Evolutionary conservation across 225 moss, liverwort and hornwort genomes (phyloP).

Genomic region (Bryoerythrophyllum caledonicum): DNA sequence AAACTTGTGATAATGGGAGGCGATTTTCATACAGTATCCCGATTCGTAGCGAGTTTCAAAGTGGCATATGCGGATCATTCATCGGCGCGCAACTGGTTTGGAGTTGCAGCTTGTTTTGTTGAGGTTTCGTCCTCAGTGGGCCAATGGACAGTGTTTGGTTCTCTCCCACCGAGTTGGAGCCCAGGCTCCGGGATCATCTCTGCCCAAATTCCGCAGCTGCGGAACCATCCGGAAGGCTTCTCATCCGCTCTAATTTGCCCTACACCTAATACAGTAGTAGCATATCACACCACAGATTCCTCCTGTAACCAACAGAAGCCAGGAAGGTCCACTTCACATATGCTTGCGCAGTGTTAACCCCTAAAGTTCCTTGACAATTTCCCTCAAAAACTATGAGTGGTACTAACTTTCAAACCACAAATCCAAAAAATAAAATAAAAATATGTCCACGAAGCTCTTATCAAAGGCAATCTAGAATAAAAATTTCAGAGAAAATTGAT

Average conservation of each 20-base stretch:
- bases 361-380: no score
- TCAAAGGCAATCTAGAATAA: no score
- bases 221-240: neutral
- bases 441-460: no score
- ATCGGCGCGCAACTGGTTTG: neutral
- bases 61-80: conserved; percentile 5
- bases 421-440: no score
- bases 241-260: neutral
- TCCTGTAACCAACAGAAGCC: neutral
- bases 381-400: no score
- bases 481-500: no score
- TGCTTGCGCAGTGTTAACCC: neutral
- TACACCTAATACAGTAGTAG: no score
- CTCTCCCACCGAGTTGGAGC: conserved; percentile 5
- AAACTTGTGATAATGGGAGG: neutral
- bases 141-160: neutral
- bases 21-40: neutral
- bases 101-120: neutral
- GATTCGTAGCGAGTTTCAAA: neutral
- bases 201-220: neutral
- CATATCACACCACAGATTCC: neutral
- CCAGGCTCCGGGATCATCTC: neutral
- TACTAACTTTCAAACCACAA: no score
- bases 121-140: neutral
- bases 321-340: neutral